Conservation (phyloP, 2,329 filamentous ascomycete species). For the Aspergillus jensenii region DNA sequence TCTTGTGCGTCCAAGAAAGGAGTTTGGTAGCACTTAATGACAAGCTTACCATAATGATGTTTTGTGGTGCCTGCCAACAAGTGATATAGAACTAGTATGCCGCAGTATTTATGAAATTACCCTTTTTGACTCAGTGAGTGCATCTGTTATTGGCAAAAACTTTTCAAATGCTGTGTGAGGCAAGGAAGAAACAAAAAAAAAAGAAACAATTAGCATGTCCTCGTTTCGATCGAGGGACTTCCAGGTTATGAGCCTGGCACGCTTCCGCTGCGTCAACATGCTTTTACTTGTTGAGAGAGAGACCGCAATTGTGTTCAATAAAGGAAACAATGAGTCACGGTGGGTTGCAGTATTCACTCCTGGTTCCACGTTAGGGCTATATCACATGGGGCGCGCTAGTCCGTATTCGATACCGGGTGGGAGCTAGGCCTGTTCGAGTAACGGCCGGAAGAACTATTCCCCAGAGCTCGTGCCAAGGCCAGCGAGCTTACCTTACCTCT, state of each 20-base stretch:
- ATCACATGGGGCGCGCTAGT: background rate
- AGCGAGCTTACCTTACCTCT: background rate
- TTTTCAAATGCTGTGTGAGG: background rate
- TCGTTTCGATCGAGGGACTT: constrained; percentile 37
- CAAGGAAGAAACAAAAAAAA: background rate
- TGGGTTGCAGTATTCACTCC: background rate
- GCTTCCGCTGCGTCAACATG: constrained; percentile 47
- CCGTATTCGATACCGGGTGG: background rate
- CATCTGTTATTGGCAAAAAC: no score
- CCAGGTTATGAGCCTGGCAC: constrained; percentile 50
- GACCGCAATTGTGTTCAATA: background rate
- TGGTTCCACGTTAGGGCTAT: background rate
- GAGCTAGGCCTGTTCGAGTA: background rate
- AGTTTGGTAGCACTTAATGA: no score
- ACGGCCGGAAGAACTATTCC: background rate
- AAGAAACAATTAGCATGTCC: constrained; percentile 18
- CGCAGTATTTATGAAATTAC: no score
- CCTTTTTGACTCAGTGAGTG: no score
- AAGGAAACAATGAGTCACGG: background rate
- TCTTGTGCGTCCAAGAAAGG: no score
- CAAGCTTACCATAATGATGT: no score
- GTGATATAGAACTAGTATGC: no score
- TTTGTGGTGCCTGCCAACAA: no score
- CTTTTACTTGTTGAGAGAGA: constrained; percentile 15
- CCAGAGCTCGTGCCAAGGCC: background rate